These are phyloP conservation scores for Mycena maculata DNA, from an alignment of 768 basidiomycete species.

Conservation along the genomic window DNA sequence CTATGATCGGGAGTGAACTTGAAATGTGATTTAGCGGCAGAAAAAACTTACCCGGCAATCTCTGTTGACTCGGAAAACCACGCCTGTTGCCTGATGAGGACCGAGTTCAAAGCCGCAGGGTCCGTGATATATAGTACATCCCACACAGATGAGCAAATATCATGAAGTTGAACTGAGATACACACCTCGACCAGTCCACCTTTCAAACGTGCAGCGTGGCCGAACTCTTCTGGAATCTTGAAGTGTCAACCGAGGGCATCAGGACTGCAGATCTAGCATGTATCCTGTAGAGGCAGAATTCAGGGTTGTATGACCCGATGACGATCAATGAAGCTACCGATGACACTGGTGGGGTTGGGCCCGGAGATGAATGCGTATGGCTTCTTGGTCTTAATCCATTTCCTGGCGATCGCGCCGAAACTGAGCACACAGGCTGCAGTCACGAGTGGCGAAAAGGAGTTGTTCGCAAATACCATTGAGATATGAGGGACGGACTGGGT, in stretches of 20 bases:
- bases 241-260: conserved; percentile 37
- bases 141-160: conserved; percentile 5
- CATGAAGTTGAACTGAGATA: neutral
- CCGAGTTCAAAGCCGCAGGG: conserved; percentile 39
- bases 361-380: conserved; percentile 21
- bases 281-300: conserved; percentile 27
- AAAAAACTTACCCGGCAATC: conserved; percentile 36
- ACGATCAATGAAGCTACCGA: neutral
- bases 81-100: conserved; percentile 38
- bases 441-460: neutral
- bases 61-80: conserved; percentile 41
- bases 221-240: conserved; percentile 39
- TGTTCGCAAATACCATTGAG: neutral
- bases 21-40: neutral
- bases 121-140: conserved; percentile 42
- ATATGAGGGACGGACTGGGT: no score
- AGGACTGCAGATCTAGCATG: conserved; percentile 37
- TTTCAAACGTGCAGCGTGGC: conserved; percentile 37
- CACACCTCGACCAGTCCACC: conserved; percentile 38
- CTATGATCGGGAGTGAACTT: conserved; percentile 4
- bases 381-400: conserved; percentile 18
- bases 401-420: conserved; percentile 8
- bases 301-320: neutral
- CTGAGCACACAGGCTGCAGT: neutral
- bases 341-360: neutral